Evolutionary conservation across 805 yeast species (phyloP), one percentile per base, ranked within the genome.

Genomic region (Ogataea pini): DNA sequence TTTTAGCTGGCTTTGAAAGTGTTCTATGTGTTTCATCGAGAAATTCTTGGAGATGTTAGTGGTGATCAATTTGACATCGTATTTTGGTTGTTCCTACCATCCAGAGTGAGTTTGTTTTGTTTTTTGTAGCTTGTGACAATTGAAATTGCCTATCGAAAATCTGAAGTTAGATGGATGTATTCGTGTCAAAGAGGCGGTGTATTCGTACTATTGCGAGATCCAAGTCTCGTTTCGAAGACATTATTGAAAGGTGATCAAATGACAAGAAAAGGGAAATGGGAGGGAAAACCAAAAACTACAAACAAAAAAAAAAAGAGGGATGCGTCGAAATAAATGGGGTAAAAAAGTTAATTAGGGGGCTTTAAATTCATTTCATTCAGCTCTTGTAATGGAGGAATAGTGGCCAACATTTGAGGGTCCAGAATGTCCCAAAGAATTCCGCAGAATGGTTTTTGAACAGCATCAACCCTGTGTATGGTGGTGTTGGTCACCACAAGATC

Each of bases 341-440:
- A 12, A 10, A 28, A 28, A 10, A 6, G 4, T 33, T 32, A 48
- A 47, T 44, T 42, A 54, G 50, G 51, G 41, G 46, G 49, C 33
- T 33, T 17, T 12, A 49, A 7, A 22, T 43, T 42, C 49, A 52
- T 24, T 3, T 32, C 27, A 33, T 57, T 75, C 75, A 34, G 43
- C 46, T 64, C 68, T 22, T 48, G 52, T 17, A 64, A 40, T 7
- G 68, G 68, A 9, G 66, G 67, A 34, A 64, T 64, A 8, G 63
- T 54, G 2, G 59, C 59, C 7, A 57, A 44, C 68, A 64, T 64
- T 1, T 55, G 52, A 8, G 56, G 54, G 22, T 57, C 63, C 4
- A 64, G 41, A 12, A 57, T 32, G 25, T 62, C 63, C 68, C 68
- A 64, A 0, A 63, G 37, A 6, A 64, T 53, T 6, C 68, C 68